These are phyloP conservation scores for Cercospora sesami DNA, from an alignment of 2,329 filamentous ascomycete genomes.

Conservation along the genomic window DNA sequence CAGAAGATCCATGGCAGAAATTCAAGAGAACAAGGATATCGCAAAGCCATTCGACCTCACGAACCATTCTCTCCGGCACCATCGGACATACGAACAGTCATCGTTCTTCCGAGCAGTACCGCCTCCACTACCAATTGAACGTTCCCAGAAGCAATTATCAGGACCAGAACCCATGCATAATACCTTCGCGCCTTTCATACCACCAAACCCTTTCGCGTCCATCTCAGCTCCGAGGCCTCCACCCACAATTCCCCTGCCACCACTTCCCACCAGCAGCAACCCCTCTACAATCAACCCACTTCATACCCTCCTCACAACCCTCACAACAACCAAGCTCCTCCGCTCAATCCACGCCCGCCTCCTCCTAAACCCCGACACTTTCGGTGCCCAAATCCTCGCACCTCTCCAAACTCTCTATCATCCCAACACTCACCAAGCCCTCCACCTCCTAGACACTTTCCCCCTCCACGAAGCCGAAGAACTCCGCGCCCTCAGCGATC, in stretches of 20 bases:
- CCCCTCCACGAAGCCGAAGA: neutral
- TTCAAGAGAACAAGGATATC: neutral
- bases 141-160: neutral
- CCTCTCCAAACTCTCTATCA: neutral
- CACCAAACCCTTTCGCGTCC: neutral
- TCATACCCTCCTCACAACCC: neutral
- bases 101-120: neutral
- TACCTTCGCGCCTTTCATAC: too few relatives aligned
- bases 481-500: neutral
- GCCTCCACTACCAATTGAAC: neutral
- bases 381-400: neutral
- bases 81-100: neutral
- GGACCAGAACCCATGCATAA: neutral
- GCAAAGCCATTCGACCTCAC: neutral
- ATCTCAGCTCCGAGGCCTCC: neutral
- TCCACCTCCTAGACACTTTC: neutral
- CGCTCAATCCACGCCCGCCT: conserved; percentile 6
- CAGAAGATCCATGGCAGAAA: neutral
- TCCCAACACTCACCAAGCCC: neutral
- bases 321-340: neutral
- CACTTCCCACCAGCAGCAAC: neutral
- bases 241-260: neutral
- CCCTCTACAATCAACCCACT: neutral
- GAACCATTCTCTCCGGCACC: neutral
- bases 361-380: neutral